Evolutionary conservation across 352 stramenopile species (phyloP).

Genomic region (Lagenidium sp.): DNA sequence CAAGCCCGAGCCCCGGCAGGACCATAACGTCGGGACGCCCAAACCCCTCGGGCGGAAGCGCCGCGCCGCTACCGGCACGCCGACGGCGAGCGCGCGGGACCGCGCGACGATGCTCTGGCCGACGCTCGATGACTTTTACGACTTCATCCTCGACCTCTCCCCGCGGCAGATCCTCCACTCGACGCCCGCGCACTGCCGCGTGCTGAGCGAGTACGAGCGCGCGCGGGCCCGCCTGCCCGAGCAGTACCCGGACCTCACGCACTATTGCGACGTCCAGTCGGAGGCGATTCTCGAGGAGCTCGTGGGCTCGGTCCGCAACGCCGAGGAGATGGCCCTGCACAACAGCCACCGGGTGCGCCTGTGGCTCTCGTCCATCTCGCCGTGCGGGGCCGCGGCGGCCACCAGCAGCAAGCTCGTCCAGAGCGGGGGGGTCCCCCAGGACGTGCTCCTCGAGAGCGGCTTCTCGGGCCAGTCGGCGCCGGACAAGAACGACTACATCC

Average conservation of each 20-base stretch:
- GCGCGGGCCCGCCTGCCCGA: conserved; percentile 20
- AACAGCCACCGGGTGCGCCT: conserved; percentile 15
- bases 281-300: conserved; percentile 69
- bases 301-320: conserved; percentile 39
- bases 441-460: conserved; percentile 65
- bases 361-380: conserved; percentile 51
- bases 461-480: conserved; percentile 33
- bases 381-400: too few species aligned
- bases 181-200: conserved; percentile 15
- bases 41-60: too few species aligned
- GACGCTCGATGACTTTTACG: conserved; percentile 64
- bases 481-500: conserved; percentile 43
- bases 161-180: conserved; percentile 29
- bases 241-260: conserved; percentile 30
- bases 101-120: conserved; percentile 67
- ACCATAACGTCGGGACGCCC: too few species aligned
- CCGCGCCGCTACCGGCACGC: too few species aligned
- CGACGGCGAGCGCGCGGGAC: too few species aligned
- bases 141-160: conserved; percentile 58
- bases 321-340: conserved; percentile 25
- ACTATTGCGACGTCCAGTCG: conserved; percentile 50
- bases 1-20: too few species aligned
- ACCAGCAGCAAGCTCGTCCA: conserved; percentile 3
- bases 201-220: conserved; percentile 15
- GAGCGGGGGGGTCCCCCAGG: too few species aligned